Base-by-base conservation (phyloP, 2,329 filamentous ascomycete genomes). In the Neurospora crassa region DNA sequence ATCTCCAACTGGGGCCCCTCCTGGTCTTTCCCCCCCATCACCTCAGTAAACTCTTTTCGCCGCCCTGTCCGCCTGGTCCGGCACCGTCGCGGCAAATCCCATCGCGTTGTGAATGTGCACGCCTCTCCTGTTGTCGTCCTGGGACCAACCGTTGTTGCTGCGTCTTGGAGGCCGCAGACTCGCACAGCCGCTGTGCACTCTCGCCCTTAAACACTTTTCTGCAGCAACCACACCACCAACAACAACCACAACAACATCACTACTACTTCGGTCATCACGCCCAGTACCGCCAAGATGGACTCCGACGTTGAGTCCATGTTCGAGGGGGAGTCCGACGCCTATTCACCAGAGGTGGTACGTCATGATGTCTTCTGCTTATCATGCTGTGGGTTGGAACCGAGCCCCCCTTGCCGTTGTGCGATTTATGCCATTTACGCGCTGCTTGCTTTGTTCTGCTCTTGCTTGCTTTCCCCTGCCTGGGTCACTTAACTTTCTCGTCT, bases 271-370 rank as follows among this genome's bases (percentile, higher is more conserved):
- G 29, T 37, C 53, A 63, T 37, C 53, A 63, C 53, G 53, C 53
- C 3, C 18, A 73, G 74, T 73, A 67, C 71, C 74, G 11, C 70
- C 80, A 82, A 77, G 68, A 89, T 89, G 87, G 84, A 86, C 76
- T 87, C 84, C 73, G 86, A 88, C 73, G 81, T 81, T 63, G 89
- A 89, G 75, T 88, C 88, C 68, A 82, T 85, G 76, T 89, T 90
- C 75, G 85, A 80, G 72, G 85, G 79, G 72, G 77, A 88, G 74
- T 91, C 88, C 34, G 89, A 90, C 73, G 81, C 71, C 73, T 91
- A 87, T 79, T 83, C 83, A 2, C 88, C 88, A 47, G 85, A 85
- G 71, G 82, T 83, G 74, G 87, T 89, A 83, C 72, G 81, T 82
- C 24, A 78, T 72, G 76, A 76, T 68, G 40, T 63, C 18, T 67